Evolutionary conservation across 2,329 filamentous ascomycete genomes (phyloP).

Genomic region (Diaporthe nobilis): DNA sequence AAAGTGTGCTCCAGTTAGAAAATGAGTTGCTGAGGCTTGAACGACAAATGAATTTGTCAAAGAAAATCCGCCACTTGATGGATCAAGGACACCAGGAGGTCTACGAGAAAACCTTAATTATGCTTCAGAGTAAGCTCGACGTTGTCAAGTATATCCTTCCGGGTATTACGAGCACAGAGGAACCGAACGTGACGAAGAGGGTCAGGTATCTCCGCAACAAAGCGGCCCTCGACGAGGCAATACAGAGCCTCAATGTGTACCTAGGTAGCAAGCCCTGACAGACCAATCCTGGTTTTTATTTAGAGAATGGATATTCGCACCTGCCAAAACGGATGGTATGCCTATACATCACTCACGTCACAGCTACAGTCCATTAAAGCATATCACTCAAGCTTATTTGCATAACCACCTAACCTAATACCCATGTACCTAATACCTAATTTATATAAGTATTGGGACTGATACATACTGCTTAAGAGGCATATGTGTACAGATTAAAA

Average conservation of each 20-base stretch:
- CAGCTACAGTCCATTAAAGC: too few species aligned
- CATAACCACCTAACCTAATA: too few species aligned
- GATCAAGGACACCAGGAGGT: constrained; percentile 42
- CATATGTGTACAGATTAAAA: too few species aligned
- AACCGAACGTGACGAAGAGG: not conserved
- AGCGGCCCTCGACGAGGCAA: not conserved
- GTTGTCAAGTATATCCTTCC: constrained; percentile 21
- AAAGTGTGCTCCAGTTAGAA: constrained; percentile 34
- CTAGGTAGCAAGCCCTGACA: not conserved
- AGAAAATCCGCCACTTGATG: constrained; percentile 42
- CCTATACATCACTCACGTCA: too few species aligned
- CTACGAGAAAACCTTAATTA: constrained; percentile 41
- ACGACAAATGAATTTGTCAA: constrained; percentile 43
- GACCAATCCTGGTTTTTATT: constrained; percentile 8
- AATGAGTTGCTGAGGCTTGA: constrained; percentile 43
- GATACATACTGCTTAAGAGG: too few species aligned
- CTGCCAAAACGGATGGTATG: too few species aligned
- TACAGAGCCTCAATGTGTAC: constrained; percentile 2
- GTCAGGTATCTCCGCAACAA: not conserved
- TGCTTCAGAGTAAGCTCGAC: constrained; percentile 44
- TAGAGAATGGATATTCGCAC: too few species aligned
- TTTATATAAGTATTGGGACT: too few species aligned
- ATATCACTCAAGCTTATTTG: too few species aligned
- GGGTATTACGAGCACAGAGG: not conserved
- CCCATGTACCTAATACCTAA: too few species aligned